Evolutionary conservation across 306 rosid genomes (phyloP), one percentile per base, ranked within the genome.

Genomic region (Bauhinia variegata): DNA sequence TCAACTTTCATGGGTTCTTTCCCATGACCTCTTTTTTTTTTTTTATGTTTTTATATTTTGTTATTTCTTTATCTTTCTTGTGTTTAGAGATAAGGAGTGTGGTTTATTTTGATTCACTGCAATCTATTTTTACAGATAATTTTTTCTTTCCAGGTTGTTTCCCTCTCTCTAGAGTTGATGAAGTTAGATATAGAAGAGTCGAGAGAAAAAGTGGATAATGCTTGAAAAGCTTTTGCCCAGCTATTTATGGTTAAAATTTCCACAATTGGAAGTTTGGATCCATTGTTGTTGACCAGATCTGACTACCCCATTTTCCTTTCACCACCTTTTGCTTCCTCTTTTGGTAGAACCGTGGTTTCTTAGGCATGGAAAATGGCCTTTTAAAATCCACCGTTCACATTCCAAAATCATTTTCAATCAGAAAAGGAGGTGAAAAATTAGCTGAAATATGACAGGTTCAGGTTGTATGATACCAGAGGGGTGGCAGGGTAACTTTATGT

Each of bases 231-330:
- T 72, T 23, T 57, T 14, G 70, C 32, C 70, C 46, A 47, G 60
- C 68, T 66, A 71, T 73, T 77, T 69, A 60, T 34, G 77, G 79
- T 69, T 59, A 39, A 54, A 65, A 38, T 75, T 78, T 85, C 79
- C 78, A 28, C 47, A 31, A 50, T 47, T 81, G 82, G 85, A 83
- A 78, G 88, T 64, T 71, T 47, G 78, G 87, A 79, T 85, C 75
- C 84, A 11, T 69, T 79, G 75, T 75, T 89, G 89, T 80, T 87
- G 92, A 87, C 91, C 85, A 82, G 98, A 92, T 92, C 98, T 92
- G 92, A 77, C 63, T 78, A 67, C 71, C 58, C 68, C 77, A 58
- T 73, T 82, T 85, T 78, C 39, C 65, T 79, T 76, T 76, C 85
- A 67, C 63, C 61, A 51, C 79, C 75, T 83, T 86, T 82, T 75